A percentile compares a stretch with the other conserved stretches of the same genome.
Conservation (phyloP, 2,329 filamentous ascomycete species). For the Ascochyta clinopodiicola region DNA sequence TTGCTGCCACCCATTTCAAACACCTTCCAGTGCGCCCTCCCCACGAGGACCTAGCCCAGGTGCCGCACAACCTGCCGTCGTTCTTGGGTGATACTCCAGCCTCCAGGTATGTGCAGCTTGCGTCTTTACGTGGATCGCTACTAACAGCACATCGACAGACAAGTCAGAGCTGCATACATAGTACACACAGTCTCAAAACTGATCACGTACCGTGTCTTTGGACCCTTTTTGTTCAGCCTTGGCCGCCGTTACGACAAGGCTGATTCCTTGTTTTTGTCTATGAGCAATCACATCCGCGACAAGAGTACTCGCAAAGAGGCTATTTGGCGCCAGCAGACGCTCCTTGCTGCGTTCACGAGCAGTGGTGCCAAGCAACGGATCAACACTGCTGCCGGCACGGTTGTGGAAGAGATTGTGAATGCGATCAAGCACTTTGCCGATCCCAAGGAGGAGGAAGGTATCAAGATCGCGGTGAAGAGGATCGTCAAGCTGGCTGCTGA, state of each 20-base stretch:
- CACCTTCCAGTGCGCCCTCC: constrained; percentile 60
- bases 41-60: constrained; percentile 58
- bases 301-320: constrained; percentile 64
- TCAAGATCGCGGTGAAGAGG: constrained; percentile 58
- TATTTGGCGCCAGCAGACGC: constrained; percentile 64
- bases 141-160: constrained; percentile 34
- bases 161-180: constrained; percentile 61
- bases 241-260: constrained; percentile 62
- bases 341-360: constrained; percentile 64
- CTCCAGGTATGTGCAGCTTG: constrained; percentile 46
- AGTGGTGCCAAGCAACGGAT: constrained; percentile 63
- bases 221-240: constrained; percentile 64
- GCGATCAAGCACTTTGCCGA: constrained; percentile 62
- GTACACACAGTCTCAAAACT: constrained; percentile 63
- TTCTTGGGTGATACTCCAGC: constrained; percentile 61
- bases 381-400: constrained; percentile 61
- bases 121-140: not conserved
- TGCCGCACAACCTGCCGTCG: constrained; percentile 60
- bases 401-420: constrained; percentile 64
- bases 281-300: constrained; percentile 62
- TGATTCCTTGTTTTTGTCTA: constrained; percentile 61
- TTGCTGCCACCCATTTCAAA: constrained; percentile 60
- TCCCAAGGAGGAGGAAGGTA: constrained; percentile 57
- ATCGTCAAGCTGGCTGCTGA: constrained; percentile 66
- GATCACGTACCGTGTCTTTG: constrained; percentile 63